phyloP scores from a whole-genome alignment of 2,329 filamentous ascomycete genomes.

The Pestalotiopsis sp. region DNA sequence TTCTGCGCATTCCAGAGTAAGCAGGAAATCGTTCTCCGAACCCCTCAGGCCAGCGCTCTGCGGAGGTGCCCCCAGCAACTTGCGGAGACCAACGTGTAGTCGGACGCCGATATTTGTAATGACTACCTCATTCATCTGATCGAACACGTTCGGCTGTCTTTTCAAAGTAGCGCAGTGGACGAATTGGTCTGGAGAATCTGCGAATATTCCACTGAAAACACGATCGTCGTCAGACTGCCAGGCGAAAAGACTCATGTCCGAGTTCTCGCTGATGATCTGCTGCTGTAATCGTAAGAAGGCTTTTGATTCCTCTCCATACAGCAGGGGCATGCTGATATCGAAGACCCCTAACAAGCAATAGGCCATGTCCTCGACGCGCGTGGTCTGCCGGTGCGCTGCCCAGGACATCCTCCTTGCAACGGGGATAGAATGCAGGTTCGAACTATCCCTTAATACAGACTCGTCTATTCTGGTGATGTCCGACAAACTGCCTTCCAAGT shows the following conservation, averaged over 20 bases:
- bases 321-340: constrained; percentile 31
- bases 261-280: constrained; percentile 25
- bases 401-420: constrained; percentile 20
- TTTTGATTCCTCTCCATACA: constrained; percentile 33
- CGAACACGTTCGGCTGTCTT: neutral
- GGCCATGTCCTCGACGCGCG: constrained; percentile 29
- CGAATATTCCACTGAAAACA: neutral
- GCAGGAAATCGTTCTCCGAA: no score
- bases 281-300: constrained; percentile 32
- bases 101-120: no score
- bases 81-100: no score
- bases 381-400: constrained; percentile 28
- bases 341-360: constrained; percentile 36
- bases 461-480: neutral
- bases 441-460: neutral
- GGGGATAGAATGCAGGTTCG: neutral
- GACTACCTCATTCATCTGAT: no score
- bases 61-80: no score
- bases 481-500: neutral
- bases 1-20: no score
- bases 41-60: no score
- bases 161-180: neutral
- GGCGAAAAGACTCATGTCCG: constrained; percentile 1
- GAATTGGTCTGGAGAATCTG: neutral
- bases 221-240: neutral